A percentile compares a stretch with the other conserved stretches of the same genome.
Conservation (phyloP, 495 filamentous ascomycete species). For the Neurospora sp. region DNA sequence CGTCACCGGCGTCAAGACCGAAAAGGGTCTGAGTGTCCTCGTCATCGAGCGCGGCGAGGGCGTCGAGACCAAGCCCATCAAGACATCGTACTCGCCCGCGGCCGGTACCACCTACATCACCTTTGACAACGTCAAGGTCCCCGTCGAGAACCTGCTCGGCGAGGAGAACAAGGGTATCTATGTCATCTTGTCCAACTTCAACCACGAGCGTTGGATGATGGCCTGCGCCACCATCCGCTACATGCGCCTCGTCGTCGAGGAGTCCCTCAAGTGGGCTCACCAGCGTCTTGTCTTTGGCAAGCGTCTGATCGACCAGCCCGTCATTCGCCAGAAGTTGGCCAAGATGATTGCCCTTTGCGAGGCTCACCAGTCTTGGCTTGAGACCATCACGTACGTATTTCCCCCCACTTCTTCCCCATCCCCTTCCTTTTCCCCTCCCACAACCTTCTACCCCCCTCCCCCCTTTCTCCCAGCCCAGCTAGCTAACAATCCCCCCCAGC, state of each 20-base stretch:
- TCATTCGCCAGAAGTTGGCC: slow-evolving; percentile 80
- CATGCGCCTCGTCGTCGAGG: slow-evolving; percentile 63
- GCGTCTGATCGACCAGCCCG: slow-evolving; percentile 71
- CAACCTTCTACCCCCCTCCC: too few species aligned
- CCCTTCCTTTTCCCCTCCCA: not conserved
- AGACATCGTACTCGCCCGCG: slow-evolving; percentile 73
- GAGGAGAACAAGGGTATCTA: slow-evolving; percentile 80
- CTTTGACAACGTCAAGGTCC: slow-evolving; percentile 82
- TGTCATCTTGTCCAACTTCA: slow-evolving; percentile 84
- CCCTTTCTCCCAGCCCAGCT: not conserved
- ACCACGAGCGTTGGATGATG: slow-evolving; percentile 73
- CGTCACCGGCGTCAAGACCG: slow-evolving; percentile 69
- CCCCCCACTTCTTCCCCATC: not conserved
- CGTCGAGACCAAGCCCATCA: slow-evolving; percentile 69
- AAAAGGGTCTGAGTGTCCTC: slow-evolving; percentile 71
- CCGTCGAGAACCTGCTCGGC: slow-evolving; percentile 67
- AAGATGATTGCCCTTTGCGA: slow-evolving; percentile 81
- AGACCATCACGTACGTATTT: slow-evolving; percentile 46
- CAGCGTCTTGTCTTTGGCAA: slow-evolving; percentile 82
- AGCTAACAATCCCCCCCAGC: slow-evolving; percentile 14
- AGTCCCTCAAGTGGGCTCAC: slow-evolving; percentile 83
- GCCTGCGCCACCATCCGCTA: slow-evolving; percentile 50
- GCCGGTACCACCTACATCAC: slow-evolving; percentile 75
- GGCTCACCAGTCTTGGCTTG: slow-evolving; percentile 76
- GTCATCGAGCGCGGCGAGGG: slow-evolving; percentile 63